These are phyloP conservation scores for Bacidia rubella DNA, from an alignment of 495 filamentous ascomycete species.

Conservation along the genomic window DNA sequence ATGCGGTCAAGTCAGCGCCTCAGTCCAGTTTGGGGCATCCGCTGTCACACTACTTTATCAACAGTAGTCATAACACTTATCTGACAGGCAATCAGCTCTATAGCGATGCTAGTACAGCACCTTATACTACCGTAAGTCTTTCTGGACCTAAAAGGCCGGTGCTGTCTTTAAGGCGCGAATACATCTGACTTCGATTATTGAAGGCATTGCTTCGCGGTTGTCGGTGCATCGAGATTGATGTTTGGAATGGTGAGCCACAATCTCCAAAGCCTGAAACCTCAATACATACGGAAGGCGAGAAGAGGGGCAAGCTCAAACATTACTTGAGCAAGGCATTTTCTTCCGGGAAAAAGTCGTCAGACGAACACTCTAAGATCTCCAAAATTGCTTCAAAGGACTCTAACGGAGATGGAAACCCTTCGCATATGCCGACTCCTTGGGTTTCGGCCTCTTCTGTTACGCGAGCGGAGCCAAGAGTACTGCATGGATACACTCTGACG, in stretches of 20 bases:
- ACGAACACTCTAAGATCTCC: slow-evolving; percentile 19
- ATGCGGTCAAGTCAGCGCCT: slow-evolving; percentile 24
- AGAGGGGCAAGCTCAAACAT: slow-evolving; percentile 13
- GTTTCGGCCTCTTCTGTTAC: slow-evolving; percentile 20
- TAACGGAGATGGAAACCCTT: neutral
- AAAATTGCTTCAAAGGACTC: slow-evolving; percentile 13
- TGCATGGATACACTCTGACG: slow-evolving; percentile 85
- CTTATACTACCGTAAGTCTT: slow-evolving; percentile 62
- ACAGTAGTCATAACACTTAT: slow-evolving; percentile 91
- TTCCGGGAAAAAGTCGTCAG: slow-evolving; percentile 8
- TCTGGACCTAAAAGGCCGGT: neutral
- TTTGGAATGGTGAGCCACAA: slow-evolving; percentile 68
- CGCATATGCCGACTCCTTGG: slow-evolving; percentile 25
- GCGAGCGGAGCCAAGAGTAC: slow-evolving; percentile 55
- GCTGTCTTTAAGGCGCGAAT: slow-evolving; percentile 3
- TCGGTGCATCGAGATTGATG: slow-evolving; percentile 88
- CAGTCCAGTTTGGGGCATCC: slow-evolving; percentile 47
- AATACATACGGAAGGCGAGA: slow-evolving; percentile 19
- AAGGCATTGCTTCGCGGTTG: slow-evolving; percentile 67
- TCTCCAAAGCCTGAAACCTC: slow-evolving; percentile 24
- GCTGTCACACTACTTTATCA: slow-evolving; percentile 79
- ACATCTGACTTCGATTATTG: slow-evolving; percentile 9
- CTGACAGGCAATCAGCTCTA: slow-evolving; percentile 85
- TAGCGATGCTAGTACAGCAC: slow-evolving; percentile 63
- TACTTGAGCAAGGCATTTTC: slow-evolving; percentile 8